These are phyloP conservation scores for Shiraia sp. DNA, from an alignment of 2,329 filamentous ascomycete species.

Conservation along the genomic window DNA sequence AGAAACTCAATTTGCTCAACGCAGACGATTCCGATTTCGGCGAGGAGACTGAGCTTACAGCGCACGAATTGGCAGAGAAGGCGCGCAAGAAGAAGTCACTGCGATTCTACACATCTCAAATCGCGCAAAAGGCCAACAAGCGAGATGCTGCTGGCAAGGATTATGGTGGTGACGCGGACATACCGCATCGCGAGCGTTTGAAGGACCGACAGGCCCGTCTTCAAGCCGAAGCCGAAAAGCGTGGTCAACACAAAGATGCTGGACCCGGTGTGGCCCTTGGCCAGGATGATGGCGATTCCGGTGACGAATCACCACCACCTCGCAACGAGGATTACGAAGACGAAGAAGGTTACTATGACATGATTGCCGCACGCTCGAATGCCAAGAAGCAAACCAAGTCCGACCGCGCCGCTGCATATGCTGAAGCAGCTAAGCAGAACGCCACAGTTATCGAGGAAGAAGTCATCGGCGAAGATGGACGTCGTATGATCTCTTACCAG, in stretches of 20 bases:
- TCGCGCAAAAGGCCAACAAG: conserved; percentile 91
- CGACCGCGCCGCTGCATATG: conserved; percentile 62
- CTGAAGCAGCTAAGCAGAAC: conserved; percentile 58
- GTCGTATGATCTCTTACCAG: conserved; percentile 87
- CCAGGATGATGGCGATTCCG: conserved; percentile 68
- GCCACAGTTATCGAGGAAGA: conserved; percentile 69
- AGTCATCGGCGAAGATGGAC: conserved; percentile 77
- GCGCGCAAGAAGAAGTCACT: conserved; percentile 86
- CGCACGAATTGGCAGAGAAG: conserved; percentile 82
- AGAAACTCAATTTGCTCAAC: conserved; percentile 43
- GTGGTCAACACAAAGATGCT: conserved; percentile 66
- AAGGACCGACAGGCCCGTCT: conserved; percentile 84
- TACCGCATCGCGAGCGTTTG: conserved; percentile 86
- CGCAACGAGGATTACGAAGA: conserved; percentile 51
- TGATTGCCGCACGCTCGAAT: conserved; percentile 71
- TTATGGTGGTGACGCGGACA: conserved; percentile 77
- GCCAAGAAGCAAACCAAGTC: conserved; percentile 75
- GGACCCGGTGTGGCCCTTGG: conserved; percentile 64
- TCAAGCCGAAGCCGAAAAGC: conserved; percentile 83
- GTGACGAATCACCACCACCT: conserved; percentile 55
- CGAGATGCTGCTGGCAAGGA: conserved; percentile 73
- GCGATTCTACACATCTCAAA: conserved; percentile 97
- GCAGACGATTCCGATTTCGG: conserved; percentile 86
- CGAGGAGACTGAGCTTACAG: conserved; percentile 80
- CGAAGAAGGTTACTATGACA: conserved; percentile 84